Percentiles rank a stretch among this genome's conserved stretches.
Conservation (phyloP, 148 eudicot species). For the Chenopodium album region DNA sequence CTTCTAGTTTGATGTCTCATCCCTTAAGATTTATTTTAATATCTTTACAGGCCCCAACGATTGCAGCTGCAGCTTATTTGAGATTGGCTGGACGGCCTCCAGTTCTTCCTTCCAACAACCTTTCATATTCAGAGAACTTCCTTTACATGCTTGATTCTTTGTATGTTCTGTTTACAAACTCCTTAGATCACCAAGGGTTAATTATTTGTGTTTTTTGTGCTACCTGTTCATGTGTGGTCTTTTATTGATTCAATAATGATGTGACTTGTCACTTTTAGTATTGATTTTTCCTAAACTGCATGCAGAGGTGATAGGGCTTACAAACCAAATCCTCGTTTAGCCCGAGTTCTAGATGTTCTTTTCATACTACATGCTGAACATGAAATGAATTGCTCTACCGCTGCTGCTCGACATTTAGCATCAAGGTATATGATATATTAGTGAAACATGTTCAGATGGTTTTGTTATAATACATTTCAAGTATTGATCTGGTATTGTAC, state of each 20-base stretch:
- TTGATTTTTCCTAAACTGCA: background rate
- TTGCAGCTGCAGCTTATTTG: slow-evolving; percentile 96
- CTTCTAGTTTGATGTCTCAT: background rate
- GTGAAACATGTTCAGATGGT: background rate
- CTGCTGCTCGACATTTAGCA: slow-evolving; percentile 98
- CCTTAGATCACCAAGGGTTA: slow-evolving; percentile 2
- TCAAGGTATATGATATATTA: slow-evolving; percentile 60
- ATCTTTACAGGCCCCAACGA: slow-evolving; percentile 76
- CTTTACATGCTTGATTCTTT: slow-evolving; percentile 96
- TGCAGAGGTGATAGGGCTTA: slow-evolving; percentile 85
- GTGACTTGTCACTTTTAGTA: background rate
- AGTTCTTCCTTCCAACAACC: slow-evolving; percentile 88
- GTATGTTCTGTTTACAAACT: slow-evolving; percentile 48
- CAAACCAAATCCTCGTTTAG: slow-evolving; percentile 92
- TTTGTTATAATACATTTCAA: background rate
- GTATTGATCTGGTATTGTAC: slow-evolving; percentile 9
- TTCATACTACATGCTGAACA: slow-evolving; percentile 97
- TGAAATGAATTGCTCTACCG: slow-evolving; percentile 99
- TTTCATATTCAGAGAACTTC: slow-evolving; percentile 95
- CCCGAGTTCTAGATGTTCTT: slow-evolving; percentile 87
- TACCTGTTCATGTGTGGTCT: background rate
- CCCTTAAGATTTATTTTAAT: background rate
- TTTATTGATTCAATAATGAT: background rate
- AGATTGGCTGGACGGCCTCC: slow-evolving; percentile 98
- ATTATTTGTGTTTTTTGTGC: background rate